Conservation (phyloP, 2,329 filamentous ascomycete genomes). For the Dactylellina parvicollis region DNA sequence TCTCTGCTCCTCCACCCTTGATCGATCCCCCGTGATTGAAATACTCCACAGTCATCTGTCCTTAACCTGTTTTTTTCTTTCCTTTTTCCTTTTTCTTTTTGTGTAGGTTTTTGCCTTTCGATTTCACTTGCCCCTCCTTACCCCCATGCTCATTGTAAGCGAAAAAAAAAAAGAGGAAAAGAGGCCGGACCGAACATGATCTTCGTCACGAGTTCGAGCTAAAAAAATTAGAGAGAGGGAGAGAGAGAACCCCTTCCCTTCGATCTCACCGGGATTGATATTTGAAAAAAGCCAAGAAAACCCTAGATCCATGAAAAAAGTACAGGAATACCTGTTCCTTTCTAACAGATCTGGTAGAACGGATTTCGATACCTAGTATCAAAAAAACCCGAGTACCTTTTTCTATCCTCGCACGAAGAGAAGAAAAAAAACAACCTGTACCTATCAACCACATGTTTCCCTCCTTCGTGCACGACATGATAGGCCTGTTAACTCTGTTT, state of each 20-base stretch:
- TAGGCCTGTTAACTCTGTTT: no score
- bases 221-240: conserved; percentile 12
- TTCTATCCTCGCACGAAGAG: background rate
- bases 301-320: conserved; percentile 27
- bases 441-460: background rate
- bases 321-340: no score
- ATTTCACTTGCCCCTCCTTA: background rate
- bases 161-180: conserved; percentile 43
- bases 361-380: background rate
- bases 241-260: background rate
- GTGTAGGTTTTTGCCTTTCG: background rate
- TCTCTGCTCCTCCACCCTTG: background rate
- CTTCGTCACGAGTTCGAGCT: conserved; percentile 45
- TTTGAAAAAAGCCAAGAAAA: background rate
- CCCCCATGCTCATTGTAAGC: conserved; percentile 50
- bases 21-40: conserved; percentile 24
- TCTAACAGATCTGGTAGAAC: background rate
- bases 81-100: conserved; percentile 6
- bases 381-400: background rate
- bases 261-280: background rate
- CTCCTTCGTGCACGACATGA: no score
- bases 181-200: conserved; percentile 48
- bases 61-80: background rate
- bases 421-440: background rate
- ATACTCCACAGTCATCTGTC: conserved; percentile 18